These are phyloP conservation scores for Microbotryum lychnidis-dioicae DNA, from an alignment of 1,284 basidiomycete genomes.

Conservation along the genomic window DNA sequence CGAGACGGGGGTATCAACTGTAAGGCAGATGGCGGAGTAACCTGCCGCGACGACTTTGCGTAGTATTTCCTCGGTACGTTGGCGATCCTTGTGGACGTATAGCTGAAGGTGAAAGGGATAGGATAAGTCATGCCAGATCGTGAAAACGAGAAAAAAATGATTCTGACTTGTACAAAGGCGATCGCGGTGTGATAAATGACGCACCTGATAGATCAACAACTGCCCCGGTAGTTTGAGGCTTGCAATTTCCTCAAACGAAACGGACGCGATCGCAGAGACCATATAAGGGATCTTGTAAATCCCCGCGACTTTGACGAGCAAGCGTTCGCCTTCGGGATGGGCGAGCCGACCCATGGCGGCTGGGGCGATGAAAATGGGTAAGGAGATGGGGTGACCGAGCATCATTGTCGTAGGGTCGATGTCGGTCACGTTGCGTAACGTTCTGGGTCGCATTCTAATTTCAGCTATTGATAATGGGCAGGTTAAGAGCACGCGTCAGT, in stretches of 20 bases:
- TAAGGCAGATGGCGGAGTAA: slow-evolving; percentile 79
- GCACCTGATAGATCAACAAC: slow-evolving; percentile 63
- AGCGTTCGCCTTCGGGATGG: slow-evolving; percentile 30
- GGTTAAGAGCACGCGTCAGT: too few relatives aligned
- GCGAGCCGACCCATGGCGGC: slow-evolving; percentile 45
- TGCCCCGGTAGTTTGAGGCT: slow-evolving; percentile 51
- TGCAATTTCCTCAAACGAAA: slow-evolving; percentile 64
- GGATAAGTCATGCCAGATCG: too few relatives aligned
- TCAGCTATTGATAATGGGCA: background rate
- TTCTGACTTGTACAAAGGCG: too few relatives aligned
- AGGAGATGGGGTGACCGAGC: slow-evolving; percentile 61
- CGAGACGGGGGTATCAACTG: slow-evolving; percentile 78
- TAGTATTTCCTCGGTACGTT: slow-evolving; percentile 61
- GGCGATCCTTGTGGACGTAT: slow-evolving; percentile 71
- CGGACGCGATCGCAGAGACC: slow-evolving; percentile 74
- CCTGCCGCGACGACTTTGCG: slow-evolving; percentile 61
- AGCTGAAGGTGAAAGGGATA: slow-evolving; percentile 44
- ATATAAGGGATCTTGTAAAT: slow-evolving; percentile 24
- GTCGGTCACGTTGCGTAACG: slow-evolving; percentile 62
- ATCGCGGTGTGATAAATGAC: background rate
- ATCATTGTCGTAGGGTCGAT: slow-evolving; percentile 70
- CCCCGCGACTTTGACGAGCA: slow-evolving; percentile 23
- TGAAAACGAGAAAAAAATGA: background rate
- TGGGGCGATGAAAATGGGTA: slow-evolving; percentile 78
- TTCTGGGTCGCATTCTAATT: slow-evolving; percentile 69